Evolutionary conservation across 352 stramenopile species (phyloP).

Genomic region (Phytophthora chlamydospora): DNA sequence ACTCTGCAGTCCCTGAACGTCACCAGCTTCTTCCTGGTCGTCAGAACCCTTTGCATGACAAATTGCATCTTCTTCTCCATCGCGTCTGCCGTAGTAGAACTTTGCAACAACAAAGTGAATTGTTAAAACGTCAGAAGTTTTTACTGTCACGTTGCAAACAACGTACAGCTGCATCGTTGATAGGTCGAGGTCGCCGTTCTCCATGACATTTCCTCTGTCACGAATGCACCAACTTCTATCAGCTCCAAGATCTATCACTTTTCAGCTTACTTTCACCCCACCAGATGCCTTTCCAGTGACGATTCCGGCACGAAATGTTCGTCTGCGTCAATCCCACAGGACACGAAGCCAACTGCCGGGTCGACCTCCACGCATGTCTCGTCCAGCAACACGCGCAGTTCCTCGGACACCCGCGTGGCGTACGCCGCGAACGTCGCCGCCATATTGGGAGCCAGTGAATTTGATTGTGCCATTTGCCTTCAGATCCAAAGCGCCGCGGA

Average conservation of each 20-base stretch:
- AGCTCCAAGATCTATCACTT: conserved; percentile 1
- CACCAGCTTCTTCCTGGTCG: not conserved
- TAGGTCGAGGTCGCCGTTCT: conserved; percentile 20
- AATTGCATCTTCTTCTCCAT: conserved; percentile 4
- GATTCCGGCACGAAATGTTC: conserved; percentile 49
- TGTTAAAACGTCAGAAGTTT: not conserved
- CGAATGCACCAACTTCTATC: conserved; percentile 1
- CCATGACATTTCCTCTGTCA: conserved; percentile 39
- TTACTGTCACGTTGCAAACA: not conserved
- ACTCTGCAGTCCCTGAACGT: conserved; percentile 20
- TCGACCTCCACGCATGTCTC: conserved; percentile 40
- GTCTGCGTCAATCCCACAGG: conserved; percentile 25
- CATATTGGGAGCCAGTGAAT: conserved; percentile 38
- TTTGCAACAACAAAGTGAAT: conserved; percentile 5
- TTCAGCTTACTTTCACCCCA: conserved; percentile 12
- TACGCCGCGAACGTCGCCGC: conserved; percentile 31
- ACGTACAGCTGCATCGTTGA: conserved; percentile 32
- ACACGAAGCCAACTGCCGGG: conserved; percentile 42
- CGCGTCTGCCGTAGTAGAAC: conserved; percentile 37
- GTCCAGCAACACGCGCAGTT: conserved; percentile 42
- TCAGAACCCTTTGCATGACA: not conserved
- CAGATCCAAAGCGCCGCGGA: conserved; percentile 10
- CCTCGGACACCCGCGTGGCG: conserved; percentile 29
- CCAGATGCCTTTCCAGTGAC: conserved; percentile 49
- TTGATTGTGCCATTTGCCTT: conserved; percentile 47